Evolutionary conservation across 1,284 basidiomycete species (phyloP).

Genomic region (Thecaphora thlaspeos): DNA sequence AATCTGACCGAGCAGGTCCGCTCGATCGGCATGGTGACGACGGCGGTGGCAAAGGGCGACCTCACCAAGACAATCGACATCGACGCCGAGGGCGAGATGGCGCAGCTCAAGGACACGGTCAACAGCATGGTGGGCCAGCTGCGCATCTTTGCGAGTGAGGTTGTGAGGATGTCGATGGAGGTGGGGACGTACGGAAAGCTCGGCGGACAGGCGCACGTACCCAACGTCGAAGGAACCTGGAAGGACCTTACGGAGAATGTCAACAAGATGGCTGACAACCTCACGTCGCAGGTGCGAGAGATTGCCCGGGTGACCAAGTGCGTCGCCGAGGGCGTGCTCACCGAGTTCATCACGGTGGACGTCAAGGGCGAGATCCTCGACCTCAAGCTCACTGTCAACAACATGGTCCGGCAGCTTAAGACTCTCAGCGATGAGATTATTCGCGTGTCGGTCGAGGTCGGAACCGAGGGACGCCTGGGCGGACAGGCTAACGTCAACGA

Average conservation of each 20-base stretch:
- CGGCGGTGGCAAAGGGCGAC: constrained; percentile 71
- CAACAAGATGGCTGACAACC: constrained; percentile 60
- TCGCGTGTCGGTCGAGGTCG: constrained; percentile 75
- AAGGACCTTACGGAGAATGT: constrained; percentile 60
- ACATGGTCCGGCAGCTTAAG: constrained; percentile 56
- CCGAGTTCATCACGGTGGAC: constrained; percentile 86
- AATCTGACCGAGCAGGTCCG: constrained; percentile 92
- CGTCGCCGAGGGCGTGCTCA: constrained; percentile 87
- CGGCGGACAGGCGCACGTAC: constrained; percentile 57
- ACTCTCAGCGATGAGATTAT: constrained; percentile 62
- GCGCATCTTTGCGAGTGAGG: constrained; percentile 78
- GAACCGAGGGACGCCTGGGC: constrained; percentile 83
- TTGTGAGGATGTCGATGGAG: constrained; percentile 58
- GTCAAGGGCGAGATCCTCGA: constrained; percentile 97
- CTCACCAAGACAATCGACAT: constrained; percentile 65
- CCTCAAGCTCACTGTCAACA: constrained; percentile 65
- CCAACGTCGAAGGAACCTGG: constrained; percentile 61
- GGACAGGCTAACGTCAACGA: constrained; percentile 76
- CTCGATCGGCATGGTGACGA: constrained; percentile 84
- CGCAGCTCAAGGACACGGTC: constrained; percentile 77
- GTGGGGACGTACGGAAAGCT: constrained; percentile 57
- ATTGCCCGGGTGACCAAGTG: constrained; percentile 59
- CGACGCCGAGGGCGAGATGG: constrained; percentile 87
- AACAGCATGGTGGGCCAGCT: constrained; percentile 87
- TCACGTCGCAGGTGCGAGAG: constrained; percentile 54